Conservation (phyloP, 176 grass and related monocot genomes). For the Cymbopogon citratus region DNA sequence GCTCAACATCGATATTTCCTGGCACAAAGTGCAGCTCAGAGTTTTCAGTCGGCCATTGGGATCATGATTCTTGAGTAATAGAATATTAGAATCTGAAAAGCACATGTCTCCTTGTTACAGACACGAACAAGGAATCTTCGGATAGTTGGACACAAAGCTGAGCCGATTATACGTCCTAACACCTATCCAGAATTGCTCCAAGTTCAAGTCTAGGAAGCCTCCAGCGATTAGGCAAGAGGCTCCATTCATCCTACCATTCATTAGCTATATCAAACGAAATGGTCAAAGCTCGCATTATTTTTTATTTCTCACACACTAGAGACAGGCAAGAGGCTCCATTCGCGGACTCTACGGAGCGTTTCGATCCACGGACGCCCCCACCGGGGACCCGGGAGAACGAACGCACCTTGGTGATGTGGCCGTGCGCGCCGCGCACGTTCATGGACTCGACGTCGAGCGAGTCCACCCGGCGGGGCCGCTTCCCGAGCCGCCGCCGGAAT, state of each 20-base stretch:
- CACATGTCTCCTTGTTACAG: neutral
- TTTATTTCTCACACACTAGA: neutral
- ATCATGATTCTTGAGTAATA: neutral
- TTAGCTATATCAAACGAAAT: neutral
- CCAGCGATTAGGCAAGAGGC: neutral
- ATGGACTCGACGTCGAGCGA: slow-evolving; percentile 92
- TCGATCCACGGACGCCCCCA: neutral
- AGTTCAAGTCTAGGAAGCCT: neutral
- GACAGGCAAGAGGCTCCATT: neutral
- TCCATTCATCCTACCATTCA: neutral
- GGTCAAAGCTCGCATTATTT: neutral
- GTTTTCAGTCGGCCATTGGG: slow-evolving; percentile 14
- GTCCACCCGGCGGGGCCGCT: slow-evolving; percentile 63
- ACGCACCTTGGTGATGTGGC: slow-evolving; percentile 52
- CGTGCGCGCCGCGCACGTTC: slow-evolving; percentile 54
- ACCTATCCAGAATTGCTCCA: neutral
- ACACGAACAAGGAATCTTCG: neutral
- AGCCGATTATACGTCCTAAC: neutral
- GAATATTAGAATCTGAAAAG: neutral
- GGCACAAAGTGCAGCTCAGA: slow-evolving; percentile 12
- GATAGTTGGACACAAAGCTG: neutral
- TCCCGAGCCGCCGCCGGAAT: slow-evolving; percentile 59
- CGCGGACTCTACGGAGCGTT: neutral
- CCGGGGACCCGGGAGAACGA: neutral
- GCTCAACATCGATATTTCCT: slow-evolving; percentile 68